These are phyloP conservation scores for Candida nemodendra DNA, from an alignment of 805 yeast genomes.

Conservation along the genomic window DNA sequence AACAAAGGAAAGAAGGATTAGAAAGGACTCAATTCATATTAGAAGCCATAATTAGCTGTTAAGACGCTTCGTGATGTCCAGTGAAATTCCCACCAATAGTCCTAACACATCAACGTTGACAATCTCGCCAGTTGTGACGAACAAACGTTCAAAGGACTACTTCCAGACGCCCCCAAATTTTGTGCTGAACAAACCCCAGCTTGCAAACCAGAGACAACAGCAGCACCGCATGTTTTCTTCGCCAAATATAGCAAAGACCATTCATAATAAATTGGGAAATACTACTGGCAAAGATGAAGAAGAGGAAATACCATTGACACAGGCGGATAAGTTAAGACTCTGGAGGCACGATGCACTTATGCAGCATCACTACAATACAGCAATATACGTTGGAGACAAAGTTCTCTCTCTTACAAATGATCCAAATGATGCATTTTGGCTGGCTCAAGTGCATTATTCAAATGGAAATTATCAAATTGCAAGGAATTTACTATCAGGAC, in stretches of 20 bases:
- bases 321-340: constrained; percentile 78
- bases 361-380: constrained; percentile 89
- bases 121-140: constrained; percentile 63
- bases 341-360: constrained; percentile 94
- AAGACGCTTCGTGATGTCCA: constrained; percentile 9
- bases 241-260: constrained; percentile 21
- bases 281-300: constrained; percentile 18
- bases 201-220: constrained; percentile 17
- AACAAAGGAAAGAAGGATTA: too few species aligned
- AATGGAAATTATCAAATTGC: constrained; percentile 80
- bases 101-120: constrained; percentile 74
- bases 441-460: constrained; percentile 83
- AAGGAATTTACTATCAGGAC: constrained; percentile 59
- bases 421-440: constrained; percentile 94
- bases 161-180: constrained; percentile 36
- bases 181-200: constrained; percentile 16
- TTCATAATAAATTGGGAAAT: constrained; percentile 10
- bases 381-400: constrained; percentile 89
- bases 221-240: constrained; percentile 24
- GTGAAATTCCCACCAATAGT: constrained; percentile 28
- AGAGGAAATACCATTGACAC: constrained; percentile 52
- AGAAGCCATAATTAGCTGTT: too few species aligned
- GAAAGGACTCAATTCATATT: too few species aligned
- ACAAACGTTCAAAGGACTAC: constrained; percentile 31
- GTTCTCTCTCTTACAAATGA: constrained; percentile 80